Conservation (phyloP, 2,329 filamentous ascomycete genomes). For the Aspergillus awamori region DNA sequence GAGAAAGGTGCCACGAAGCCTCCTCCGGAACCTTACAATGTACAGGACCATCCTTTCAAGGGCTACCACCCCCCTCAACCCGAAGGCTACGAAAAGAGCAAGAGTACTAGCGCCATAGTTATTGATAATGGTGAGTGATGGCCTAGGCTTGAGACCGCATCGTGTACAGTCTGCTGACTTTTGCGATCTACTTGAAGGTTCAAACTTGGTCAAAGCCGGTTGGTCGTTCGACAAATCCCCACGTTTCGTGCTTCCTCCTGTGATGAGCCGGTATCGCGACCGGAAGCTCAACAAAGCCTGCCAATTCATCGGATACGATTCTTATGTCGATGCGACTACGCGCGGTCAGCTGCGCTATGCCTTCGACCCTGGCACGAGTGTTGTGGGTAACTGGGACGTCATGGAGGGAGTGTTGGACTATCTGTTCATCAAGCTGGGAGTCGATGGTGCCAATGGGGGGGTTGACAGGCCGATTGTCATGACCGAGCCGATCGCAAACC, state of each 20-base stretch:
- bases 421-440: constrained; percentile 87
- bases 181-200: constrained; percentile 61
- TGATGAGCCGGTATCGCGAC: constrained; percentile 94
- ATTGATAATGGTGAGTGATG: constrained; percentile 84
- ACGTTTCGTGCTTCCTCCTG: constrained; percentile 77
- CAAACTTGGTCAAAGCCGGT: constrained; percentile 84
- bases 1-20: constrained; percentile 57
- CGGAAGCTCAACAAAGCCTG: constrained; percentile 90
- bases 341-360: constrained; percentile 86
- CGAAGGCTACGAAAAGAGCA: constrained; percentile 73
- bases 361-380: constrained; percentile 86
- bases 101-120: constrained; percentile 75
- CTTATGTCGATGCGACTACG: constrained; percentile 91
- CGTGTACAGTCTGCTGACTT: not conserved
- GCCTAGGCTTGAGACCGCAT: too few relatives aligned
- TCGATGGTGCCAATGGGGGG: constrained; percentile 71
- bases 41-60: constrained; percentile 63
- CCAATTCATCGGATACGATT: constrained; percentile 88
- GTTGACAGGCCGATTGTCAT: constrained; percentile 89
- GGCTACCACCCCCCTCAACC: constrained; percentile 60
- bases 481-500: constrained; percentile 92
- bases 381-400: constrained; percentile 96
- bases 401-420: constrained; percentile 96
- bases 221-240: constrained; percentile 93
- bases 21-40: constrained; percentile 56